These are phyloP conservation scores for Jacaranda mimosifolia DNA, from an alignment of 257 asterid genomes.

Conservation along the genomic window DNA sequence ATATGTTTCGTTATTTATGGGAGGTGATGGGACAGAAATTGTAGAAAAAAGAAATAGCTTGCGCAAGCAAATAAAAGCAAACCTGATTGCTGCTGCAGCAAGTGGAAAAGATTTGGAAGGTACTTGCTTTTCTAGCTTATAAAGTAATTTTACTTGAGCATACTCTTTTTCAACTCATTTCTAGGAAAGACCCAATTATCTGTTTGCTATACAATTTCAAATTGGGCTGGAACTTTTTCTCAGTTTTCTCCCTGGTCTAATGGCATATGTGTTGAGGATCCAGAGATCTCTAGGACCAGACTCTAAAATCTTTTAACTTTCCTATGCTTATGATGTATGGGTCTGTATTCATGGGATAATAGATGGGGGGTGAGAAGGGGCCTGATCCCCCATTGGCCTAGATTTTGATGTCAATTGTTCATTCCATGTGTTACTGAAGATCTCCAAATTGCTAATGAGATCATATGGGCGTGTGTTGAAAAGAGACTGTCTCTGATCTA, in stretches of 20 bases:
- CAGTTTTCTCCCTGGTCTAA: not conserved
- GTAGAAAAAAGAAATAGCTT: slow-evolving; percentile 73
- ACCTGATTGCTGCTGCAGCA: slow-evolving; percentile 87
- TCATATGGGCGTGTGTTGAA: not conserved
- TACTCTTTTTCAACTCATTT: not conserved
- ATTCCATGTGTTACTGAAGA: not conserved
- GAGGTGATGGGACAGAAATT: slow-evolving; percentile 77
- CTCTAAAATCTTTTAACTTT: not conserved
- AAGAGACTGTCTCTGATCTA: not conserved
- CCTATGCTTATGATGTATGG: not conserved
- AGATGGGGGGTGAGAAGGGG: too few relatives aligned
- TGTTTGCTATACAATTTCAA: not conserved
- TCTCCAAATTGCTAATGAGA: not conserved
- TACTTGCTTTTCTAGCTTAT: slow-evolving; percentile 32
- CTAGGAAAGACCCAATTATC: not conserved
- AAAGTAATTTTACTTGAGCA: slow-evolving; percentile 24
- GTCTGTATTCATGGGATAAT: too few relatives aligned
- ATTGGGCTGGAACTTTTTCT: not conserved
- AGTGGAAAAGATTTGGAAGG: slow-evolving; percentile 99
- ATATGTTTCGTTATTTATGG: slow-evolving; percentile 83
- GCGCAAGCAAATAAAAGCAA: slow-evolving; percentile 83
- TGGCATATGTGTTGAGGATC: slow-evolving; percentile 18
- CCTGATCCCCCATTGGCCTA: too few relatives aligned
- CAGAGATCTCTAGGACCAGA: slow-evolving; percentile 2
- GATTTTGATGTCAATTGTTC: not conserved